Conservation (phyloP, 2,329 filamentous ascomycete genomes). For the Colletotrichum gloeosporioides region DNA sequence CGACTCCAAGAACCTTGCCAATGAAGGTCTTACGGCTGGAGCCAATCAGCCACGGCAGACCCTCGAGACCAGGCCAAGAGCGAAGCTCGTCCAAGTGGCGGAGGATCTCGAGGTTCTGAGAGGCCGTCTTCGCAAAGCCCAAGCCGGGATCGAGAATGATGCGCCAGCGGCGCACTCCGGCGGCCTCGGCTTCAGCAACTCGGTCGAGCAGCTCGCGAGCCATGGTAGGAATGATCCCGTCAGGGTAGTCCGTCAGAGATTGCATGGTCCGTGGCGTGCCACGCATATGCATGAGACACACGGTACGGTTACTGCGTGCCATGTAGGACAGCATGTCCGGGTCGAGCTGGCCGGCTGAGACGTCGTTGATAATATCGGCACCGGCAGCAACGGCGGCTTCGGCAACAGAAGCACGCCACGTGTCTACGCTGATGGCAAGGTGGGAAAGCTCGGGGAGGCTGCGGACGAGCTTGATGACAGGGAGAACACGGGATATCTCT, state of each 20-base stretch:
- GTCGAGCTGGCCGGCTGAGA: constrained; percentile 84
- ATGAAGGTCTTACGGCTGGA: constrained; percentile 91
- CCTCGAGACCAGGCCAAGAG: constrained; percentile 66
- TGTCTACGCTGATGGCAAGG: constrained; percentile 87
- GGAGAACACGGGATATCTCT: constrained; percentile 79
- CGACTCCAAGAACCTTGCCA: constrained; percentile 79
- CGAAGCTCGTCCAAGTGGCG: constrained; percentile 69
- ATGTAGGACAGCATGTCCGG: constrained; percentile 81
- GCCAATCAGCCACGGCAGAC: constrained; percentile 87
- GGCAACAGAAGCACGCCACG: constrained; percentile 86
- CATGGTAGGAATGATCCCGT: constrained; percentile 69
- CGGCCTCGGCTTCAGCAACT: constrained; percentile 75
- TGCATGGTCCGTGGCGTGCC: constrained; percentile 86
- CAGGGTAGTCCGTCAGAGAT: constrained; percentile 69
- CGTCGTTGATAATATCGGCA: constrained; percentile 93
- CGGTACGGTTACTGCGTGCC: constrained; percentile 77
- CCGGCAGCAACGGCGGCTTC: constrained; percentile 77
- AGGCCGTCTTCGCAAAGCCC: constrained; percentile 86
- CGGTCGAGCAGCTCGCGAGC: constrained; percentile 72
- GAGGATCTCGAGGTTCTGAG: constrained; percentile 84
- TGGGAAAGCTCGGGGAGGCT: constrained; percentile 64
- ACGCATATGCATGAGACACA: constrained; percentile 92
- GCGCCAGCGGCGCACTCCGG: constrained; percentile 89
- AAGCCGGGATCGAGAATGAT: constrained; percentile 94
- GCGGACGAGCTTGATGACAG: constrained; percentile 77